Base-by-base conservation (phyloP, 73 alveolate species). In the Paramecium sonneborni region DNA sequence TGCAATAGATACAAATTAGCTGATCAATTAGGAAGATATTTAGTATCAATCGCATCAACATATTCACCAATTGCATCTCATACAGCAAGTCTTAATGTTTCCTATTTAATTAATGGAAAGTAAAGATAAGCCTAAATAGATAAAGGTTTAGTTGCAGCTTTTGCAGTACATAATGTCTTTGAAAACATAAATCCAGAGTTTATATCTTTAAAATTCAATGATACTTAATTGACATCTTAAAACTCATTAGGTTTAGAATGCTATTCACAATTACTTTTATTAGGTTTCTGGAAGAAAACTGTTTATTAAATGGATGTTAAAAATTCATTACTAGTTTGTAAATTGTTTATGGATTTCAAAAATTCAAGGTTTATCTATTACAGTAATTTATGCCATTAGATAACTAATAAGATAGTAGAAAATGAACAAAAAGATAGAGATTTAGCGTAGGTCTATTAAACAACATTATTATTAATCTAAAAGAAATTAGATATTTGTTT, bases 1-100 rank as follows among this genome's bases (percentile, higher is more conserved):
- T 97, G 99, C 94, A 97, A 97, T 85, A 85, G 99, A 67, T 97
- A 97, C 57, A 92, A 96, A 55, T 68, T 97, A 55, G 94, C 93
- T n/a, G 96, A 95, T 32, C 74, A 95, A 58, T 58, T 97, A 12
- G 98, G 98, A 6, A 94, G 98, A 68, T 97, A 96, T 82, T 57
- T 97, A 43, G 86, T 92, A 5, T 88, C 96, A 18, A 87, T 97
- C 14, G 97, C 97, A 46, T 56, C 93, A 37, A 96, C 95, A 58
- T 97, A 94, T 90, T 95, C 99, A 14, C 95, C 95, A 70, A 32
- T 95, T 44, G 94, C 92, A n/a, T 35, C 76, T 24, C 82, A 92
- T 85, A 76, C 88, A 82, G 57, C 93, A 30, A 37, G 74, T 58
- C 46, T 79, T 5, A 88, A 93, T 24, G 52, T 62, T 37, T 30